A percentile compares a stretch with the other conserved stretches of the same genome.
Conservation (phyloP, 179 eudicot genomes). For the Beta corolliflora region DNA sequence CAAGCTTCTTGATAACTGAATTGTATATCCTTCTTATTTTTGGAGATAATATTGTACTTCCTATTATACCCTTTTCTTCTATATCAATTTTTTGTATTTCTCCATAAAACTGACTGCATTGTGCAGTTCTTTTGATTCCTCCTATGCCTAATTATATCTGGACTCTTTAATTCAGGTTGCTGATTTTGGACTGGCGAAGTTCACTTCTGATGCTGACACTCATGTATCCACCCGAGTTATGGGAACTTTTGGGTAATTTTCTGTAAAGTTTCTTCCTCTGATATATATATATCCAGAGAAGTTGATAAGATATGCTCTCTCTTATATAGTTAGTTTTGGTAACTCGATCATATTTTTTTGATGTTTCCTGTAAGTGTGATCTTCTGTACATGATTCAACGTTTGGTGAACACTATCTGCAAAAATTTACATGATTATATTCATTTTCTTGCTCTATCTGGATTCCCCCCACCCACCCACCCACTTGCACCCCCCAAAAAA, state of each 20-base stretch:
- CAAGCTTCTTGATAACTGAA: no score
- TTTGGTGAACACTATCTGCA: not conserved
- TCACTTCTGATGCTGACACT: conserved; percentile 75
- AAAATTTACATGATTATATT: not conserved
- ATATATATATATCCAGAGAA: not conserved
- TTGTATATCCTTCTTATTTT: no score
- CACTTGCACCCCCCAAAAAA: no score
- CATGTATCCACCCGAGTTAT: conserved; percentile 91
- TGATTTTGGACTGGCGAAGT: conserved; percentile 95
- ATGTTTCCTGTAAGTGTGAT: not conserved
- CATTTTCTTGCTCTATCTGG: not conserved
- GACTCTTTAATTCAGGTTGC: conserved; percentile 66
- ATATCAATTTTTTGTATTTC: no score
- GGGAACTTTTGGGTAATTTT: conserved; percentile 90
- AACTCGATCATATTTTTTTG: not conserved
- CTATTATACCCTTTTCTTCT: no score
- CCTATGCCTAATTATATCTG: not conserved
- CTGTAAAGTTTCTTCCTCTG: not conserved
- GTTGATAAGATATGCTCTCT: not conserved
- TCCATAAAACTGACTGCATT: not conserved
- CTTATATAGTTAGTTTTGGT: conserved; percentile 1
- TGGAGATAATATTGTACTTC: no score
- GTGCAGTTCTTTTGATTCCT: not conserved
- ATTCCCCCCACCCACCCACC: not conserved
- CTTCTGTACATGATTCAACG: not conserved